Evolutionary conservation across 2,329 filamentous ascomycete genomes (phyloP).

Genomic region (Diaporthe eres): DNA sequence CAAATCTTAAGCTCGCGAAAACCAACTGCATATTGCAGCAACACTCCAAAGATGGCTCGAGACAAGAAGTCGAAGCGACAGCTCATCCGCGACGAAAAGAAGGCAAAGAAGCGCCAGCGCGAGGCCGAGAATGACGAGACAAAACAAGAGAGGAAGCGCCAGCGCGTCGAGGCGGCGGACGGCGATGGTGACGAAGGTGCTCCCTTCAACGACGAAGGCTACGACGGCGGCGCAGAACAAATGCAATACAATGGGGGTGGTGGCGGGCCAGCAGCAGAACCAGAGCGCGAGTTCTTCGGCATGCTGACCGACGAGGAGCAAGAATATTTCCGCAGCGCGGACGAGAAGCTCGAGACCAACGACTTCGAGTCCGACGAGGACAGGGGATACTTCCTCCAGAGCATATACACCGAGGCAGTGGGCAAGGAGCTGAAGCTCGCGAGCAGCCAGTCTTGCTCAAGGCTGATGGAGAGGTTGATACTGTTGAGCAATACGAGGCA

Average conservation of each 20-base stretch:
- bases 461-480: constrained; percentile 92
- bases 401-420: constrained; percentile 86
- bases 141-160: constrained; percentile 46
- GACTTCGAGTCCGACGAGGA: constrained; percentile 86
- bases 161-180: constrained; percentile 44
- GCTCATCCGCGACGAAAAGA: constrained; percentile 54
- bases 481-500: constrained; percentile 83
- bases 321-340: constrained; percentile 93
- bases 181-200: constrained; percentile 37
- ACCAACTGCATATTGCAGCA: not conserved
- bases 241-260: constrained; percentile 15
- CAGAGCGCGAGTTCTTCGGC: constrained; percentile 87
- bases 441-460: constrained; percentile 94
- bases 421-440: constrained; percentile 97
- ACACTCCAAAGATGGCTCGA: constrained; percentile 49
- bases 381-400: constrained; percentile 79
- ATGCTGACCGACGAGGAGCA: constrained; percentile 94
- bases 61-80: constrained; percentile 55
- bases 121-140: constrained; percentile 48
- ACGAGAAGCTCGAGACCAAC: constrained; percentile 91
- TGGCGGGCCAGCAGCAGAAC: constrained; percentile 41
- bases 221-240: constrained; percentile 29
- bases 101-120: constrained; percentile 51
- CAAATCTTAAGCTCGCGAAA: not conserved
- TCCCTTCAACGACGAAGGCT: not conserved